A percentile compares a stretch with the other conserved stretches of the same genome.
phyloP scores from a whole-genome alignment of 2,329 filamentous ascomycete species.

The Neonectria hederae region DNA sequence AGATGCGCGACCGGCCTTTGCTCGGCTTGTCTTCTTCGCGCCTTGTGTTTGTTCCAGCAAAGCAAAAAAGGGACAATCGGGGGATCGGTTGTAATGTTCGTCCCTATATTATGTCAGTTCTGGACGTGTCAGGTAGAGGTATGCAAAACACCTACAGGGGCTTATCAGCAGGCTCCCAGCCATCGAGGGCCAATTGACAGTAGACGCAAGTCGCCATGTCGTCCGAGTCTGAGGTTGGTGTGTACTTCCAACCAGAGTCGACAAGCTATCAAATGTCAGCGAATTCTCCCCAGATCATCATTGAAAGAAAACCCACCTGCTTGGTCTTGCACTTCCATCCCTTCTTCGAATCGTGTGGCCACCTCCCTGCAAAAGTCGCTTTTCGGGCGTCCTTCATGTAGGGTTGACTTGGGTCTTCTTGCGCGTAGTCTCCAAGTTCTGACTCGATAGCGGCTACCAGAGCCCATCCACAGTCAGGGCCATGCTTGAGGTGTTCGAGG shows the following conservation, averaged over 20 bases:
- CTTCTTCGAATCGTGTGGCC: constrained; percentile 90
- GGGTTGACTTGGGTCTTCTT: constrained; percentile 78
- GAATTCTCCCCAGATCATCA: neutral
- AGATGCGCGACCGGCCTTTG: constrained; percentile 67
- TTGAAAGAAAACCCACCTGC: constrained; percentile 66
- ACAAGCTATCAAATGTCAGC: constrained; percentile 68
- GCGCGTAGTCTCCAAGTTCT: constrained; percentile 67
- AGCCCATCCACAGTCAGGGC: constrained; percentile 87
- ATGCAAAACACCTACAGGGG: constrained; percentile 71
- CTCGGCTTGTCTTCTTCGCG: constrained; percentile 63
- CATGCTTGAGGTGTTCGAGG: constrained; percentile 85
- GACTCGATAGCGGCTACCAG: constrained; percentile 72
- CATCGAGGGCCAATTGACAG: constrained; percentile 88
- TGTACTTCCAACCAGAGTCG: constrained; percentile 94
- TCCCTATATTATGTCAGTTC: constrained; percentile 63
- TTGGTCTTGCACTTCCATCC: constrained; percentile 91
- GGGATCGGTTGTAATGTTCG: constrained; percentile 83
- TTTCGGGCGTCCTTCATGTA: constrained; percentile 80
- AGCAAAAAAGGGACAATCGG: constrained; percentile 84
- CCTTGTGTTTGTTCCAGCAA: constrained; percentile 67
- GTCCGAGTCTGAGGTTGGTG: constrained; percentile 81
- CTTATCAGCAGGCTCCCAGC: constrained; percentile 93
- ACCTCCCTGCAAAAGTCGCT: constrained; percentile 83
- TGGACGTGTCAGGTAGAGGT: constrained; percentile 5
- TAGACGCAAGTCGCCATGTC: constrained; percentile 94